Evolutionary conservation across 306 rosid species (phyloP).

Genomic region (Cyclanthera cordifolia): DNA sequence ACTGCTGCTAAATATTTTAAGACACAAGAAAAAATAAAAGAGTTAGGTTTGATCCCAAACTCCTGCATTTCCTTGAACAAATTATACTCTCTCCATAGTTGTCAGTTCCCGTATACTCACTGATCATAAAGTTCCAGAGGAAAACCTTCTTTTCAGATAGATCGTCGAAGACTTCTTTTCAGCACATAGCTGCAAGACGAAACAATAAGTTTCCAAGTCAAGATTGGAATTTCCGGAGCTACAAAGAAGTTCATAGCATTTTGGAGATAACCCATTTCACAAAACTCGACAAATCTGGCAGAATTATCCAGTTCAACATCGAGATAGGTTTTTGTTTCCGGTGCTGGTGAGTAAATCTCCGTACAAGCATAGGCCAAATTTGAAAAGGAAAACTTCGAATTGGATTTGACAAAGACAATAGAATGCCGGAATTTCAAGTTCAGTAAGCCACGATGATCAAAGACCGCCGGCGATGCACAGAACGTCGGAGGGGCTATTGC

Average conservation of each 20-base stretch:
- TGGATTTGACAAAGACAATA: neutral
- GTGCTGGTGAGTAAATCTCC: constrained; percentile 12
- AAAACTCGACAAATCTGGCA: neutral
- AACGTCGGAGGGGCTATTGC: constrained; percentile 21
- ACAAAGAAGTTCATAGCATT: neutral
- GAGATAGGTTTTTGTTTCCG: constrained; percentile 11
- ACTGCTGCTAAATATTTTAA: constrained; percentile 53
- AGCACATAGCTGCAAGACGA: constrained; percentile 72
- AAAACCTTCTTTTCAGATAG: constrained; percentile 39
- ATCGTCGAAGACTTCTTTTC: constrained; percentile 37
- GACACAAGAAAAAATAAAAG: constrained; percentile 45
- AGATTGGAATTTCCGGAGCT: neutral
- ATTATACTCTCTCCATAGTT: constrained; percentile 35
- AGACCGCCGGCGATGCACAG: constrained; percentile 3
- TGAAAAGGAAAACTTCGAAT: constrained; percentile 15
- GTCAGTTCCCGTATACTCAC: constrained; percentile 47
- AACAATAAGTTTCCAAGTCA: constrained; percentile 34
- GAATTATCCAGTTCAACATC: neutral
- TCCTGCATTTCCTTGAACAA: constrained; percentile 48
- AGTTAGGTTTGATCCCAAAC: constrained; percentile 35
- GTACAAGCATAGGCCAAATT: constrained; percentile 18
- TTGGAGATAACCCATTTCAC: neutral
- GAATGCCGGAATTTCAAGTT: neutral
- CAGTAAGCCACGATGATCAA: constrained; percentile 1
- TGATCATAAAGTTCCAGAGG: constrained; percentile 61